A percentile compares a stretch with the other conserved stretches of the same genome.
phyloP scores from a whole-genome alignment of 108 stramenopile species.

The Skeletonema grethae region DNA sequence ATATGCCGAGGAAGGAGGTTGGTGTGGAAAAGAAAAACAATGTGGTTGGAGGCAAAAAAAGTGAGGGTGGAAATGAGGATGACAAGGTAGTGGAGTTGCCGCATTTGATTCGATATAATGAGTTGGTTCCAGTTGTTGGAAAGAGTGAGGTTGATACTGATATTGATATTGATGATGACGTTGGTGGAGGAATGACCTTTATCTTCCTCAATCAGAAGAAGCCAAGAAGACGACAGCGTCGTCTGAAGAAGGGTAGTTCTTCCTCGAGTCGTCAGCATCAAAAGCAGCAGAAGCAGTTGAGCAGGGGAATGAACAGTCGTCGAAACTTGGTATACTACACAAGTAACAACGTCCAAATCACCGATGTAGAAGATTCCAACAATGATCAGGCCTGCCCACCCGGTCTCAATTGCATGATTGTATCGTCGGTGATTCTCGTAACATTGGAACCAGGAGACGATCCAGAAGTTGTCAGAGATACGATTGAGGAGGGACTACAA shows the following conservation, averaged over 20 bases:
- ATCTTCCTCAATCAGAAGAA: background rate
- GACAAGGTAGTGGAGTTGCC: background rate
- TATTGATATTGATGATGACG: too few relatives aligned
- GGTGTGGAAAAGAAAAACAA: background rate
- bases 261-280: background rate
- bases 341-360: slow-evolving; percentile 40
- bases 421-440: slow-evolving; percentile 43
- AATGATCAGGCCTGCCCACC: slow-evolving; percentile 39
- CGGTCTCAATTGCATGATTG: slow-evolving; percentile 42
- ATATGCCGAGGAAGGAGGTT: background rate
- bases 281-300: background rate
- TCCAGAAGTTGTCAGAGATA: slow-evolving; percentile 18
- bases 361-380: slow-evolving; percentile 35
- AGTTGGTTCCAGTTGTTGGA: background rate
- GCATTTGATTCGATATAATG: slow-evolving; percentile 2
- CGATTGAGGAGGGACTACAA: slow-evolving; percentile 43
- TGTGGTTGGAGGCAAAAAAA: background rate
- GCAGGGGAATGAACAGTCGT: background rate
- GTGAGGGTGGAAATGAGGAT: background rate
- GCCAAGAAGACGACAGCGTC: background rate
- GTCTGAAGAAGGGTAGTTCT: background rate
- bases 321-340: slow-evolving; percentile 53
- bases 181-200: background rate
- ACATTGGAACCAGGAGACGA: slow-evolving; percentile 64
- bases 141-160: background rate